A percentile compares a stretch with the other conserved stretches of the same genome.
phyloP scores from a whole-genome alignment of 2,329 filamentous ascomycete genomes.

The Cadophora sp. region DNA sequence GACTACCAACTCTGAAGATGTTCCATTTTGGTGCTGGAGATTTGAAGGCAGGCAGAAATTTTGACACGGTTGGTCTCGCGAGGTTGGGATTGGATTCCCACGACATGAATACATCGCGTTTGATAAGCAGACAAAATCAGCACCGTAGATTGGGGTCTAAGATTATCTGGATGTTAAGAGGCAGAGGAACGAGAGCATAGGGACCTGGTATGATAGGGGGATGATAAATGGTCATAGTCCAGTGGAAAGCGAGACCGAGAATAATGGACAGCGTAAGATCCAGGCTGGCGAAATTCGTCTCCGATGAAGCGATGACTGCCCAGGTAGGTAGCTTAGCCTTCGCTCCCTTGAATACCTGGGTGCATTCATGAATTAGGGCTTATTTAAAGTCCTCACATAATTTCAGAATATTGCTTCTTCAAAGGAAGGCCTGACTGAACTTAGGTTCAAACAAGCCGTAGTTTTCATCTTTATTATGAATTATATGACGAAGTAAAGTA shows the following conservation, averaged over 20 bases:
- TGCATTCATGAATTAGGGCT: too few species aligned
- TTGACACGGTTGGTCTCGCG: background rate
- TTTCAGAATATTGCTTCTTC: too few species aligned
- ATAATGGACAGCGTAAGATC: background rate
- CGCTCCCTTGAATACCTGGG: too few species aligned
- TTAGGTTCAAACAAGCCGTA: too few species aligned
- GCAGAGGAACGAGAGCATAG: background rate
- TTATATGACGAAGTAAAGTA: too few species aligned
- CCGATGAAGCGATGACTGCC: too few species aligned
- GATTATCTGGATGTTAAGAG: background rate
- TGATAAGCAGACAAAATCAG: background rate
- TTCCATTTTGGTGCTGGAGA: background rate
- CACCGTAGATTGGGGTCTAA: too few species aligned
- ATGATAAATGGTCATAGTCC: background rate
- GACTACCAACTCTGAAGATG: background rate
- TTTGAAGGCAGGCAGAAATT: background rate
- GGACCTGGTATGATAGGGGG: background rate
- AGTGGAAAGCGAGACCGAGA: background rate
- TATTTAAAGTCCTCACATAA: too few species aligned
- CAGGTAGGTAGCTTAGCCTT: too few species aligned
- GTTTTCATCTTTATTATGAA: too few species aligned
- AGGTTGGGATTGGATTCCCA: background rate
- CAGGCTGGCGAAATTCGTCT: too few species aligned
- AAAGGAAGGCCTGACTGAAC: too few species aligned
- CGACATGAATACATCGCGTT: background rate